Base-by-base conservation (phyloP, 805 yeast species). In the Candida incommunis region DNA sequence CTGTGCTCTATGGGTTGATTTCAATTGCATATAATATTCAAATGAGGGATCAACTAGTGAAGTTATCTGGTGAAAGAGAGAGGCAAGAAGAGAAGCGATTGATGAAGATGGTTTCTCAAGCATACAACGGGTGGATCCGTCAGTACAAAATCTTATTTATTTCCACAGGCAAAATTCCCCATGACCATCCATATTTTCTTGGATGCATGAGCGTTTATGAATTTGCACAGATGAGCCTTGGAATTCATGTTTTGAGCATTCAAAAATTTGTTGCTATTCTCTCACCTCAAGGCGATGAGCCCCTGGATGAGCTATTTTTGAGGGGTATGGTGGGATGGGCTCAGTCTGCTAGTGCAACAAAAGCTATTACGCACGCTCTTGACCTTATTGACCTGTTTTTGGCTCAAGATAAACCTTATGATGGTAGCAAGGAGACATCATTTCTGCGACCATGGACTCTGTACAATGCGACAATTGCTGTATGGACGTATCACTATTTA, bases 141-240 rank as follows among this genome's bases (percentile, higher is more conserved):
- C 47, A 44, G n/a, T 54, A 54, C 45, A 43, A 49, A 23, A 43
- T 46, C 2, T 43, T 49, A n/a, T 54, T 54, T 44, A 47, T 53
- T 4, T 44, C 42, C 22, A 49, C 43, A 42, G 54, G 54, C 4
- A 47, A 43, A 22, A 42, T 54, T 22, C 50, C 57, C 23, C 45
- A 41, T 37, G 48, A 51, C 45, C 57, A 54, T 41, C 56, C 57
- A 4, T 54, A 54, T 42, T 46, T 53, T 7, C 44, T 51, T 18
- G 57, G 57, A 13, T 50, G 54, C 42, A 41, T 54, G 27, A 47
- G 55, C 22, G 53, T 54, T 1, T 54, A 54, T 41, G 55, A 53
- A 41, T 45, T 48, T 37, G 56, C 57, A 11, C 56, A 54, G 26
- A 48, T 54, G 2, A 46, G 48, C 15, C 50, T 53, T 9, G 45